Base-by-base conservation (phyloP, 495 filamentous ascomycete species). In the Tuber indicum region DNA sequence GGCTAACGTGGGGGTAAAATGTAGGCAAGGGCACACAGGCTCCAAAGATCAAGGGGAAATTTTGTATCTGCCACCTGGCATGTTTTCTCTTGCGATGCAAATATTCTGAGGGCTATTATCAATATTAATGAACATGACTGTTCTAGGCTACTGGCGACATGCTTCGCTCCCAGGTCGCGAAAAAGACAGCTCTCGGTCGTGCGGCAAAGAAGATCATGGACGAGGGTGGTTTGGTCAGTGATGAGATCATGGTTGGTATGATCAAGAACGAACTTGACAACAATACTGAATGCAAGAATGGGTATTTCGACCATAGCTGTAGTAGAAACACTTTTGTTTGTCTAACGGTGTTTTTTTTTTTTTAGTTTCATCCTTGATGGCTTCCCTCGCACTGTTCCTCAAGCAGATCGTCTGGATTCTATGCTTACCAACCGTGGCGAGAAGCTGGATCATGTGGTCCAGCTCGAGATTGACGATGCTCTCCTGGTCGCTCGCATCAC, bases 161-260 rank as follows among this genome's bases (percentile, higher is more conserved):
- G 96, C 90, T 99, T 84, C 93, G 96, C 76, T 96, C 94, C 79
- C 96, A 99, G 86, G 96, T 99, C 85, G 92, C 96, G 77, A 97
- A 96, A 88, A 98, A 98, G 90, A 99, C 96, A 71, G 86, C 92
- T 36, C 90, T 99, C 78, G 96, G 96, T 76, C 90, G 91, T 85
- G 94, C 97, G 87, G 96, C 96, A 76, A 99, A 99, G 91, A 99
- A 99, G 91, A 99, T 99, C 86, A 99, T 99, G 96, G 95, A 99
- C 82, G 91, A 94, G 84, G 96, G 96, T 82, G 96, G 94, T 75
- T 89, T 99, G 75, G 96, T 99, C 83, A 97, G 93, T 86, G 96
- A 99, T 84, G 96, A 98, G 85, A 99, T 99, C 84, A 94, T 99
- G 89, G 90, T 99, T 84, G 92, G 94, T 85, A 99, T 99, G 96